These are phyloP conservation scores for Saksenaea vasiformis DNA, from an alignment of 371 early-diverging fungal genomes.

Conservation along the genomic window DNA sequence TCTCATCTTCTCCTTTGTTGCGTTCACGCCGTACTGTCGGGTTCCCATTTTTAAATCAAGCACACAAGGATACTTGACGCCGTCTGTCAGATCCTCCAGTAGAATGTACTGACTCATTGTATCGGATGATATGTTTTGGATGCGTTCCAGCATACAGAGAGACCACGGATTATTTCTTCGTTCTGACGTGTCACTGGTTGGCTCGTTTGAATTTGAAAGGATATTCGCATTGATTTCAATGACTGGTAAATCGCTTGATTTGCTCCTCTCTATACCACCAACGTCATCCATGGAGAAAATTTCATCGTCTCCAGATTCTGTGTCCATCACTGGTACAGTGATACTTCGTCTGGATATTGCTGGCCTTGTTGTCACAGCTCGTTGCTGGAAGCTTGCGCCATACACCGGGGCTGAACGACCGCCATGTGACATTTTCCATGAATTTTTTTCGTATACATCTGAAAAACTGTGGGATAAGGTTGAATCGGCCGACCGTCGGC, in stretches of 20 bases:
- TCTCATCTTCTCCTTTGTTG: conserved; percentile 74
- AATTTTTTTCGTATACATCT: neutral
- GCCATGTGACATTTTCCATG: neutral
- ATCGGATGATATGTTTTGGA: conserved; percentile 18
- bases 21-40: conserved; percentile 93
- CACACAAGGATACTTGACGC: conserved; percentile 86
- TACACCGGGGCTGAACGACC: neutral
- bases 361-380: neutral
- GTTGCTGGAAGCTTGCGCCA: neutral
- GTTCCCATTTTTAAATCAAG: conserved; percentile 98
- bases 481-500: neutral
- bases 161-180: conserved; percentile 34
- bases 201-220: conserved; percentile 9
- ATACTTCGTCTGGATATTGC: neutral
- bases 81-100: conserved; percentile 83
- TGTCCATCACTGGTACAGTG: neutral
- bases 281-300: conserved; percentile 32
- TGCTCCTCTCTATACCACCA: conserved; percentile 8
- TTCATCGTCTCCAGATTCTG: conserved; percentile 3
- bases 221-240: conserved; percentile 2
- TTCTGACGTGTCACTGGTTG: neutral
- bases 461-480: conserved; percentile 12
- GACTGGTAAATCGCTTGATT: neutral
- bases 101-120: conserved; percentile 78
- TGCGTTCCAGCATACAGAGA: neutral